Evolutionary conservation across 768 basidiomycete species (phyloP).

Genomic region (Suillus decipiens): DNA sequence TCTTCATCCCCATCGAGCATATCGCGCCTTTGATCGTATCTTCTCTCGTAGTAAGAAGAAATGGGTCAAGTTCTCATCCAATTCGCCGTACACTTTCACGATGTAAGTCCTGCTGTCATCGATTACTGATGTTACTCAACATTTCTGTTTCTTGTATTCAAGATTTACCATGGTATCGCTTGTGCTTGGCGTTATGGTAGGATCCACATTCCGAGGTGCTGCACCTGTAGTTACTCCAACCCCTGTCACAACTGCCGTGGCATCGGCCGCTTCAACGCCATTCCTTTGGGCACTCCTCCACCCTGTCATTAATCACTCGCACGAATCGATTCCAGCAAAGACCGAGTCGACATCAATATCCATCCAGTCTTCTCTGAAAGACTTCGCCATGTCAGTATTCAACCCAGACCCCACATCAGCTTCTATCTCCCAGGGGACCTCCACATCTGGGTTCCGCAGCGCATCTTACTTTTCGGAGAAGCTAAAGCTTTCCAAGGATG

Average conservation of each 20-base stretch:
- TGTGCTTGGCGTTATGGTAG: conserved; percentile 54
- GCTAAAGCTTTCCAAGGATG: conserved; percentile 33
- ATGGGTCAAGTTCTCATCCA: conserved; percentile 39
- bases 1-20: conserved; percentile 43
- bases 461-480: conserved; percentile 28
- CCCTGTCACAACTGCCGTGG: conserved; percentile 15
- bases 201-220: conserved; percentile 22
- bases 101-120: conserved; percentile 49
- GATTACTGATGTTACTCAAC: conserved; percentile 13
- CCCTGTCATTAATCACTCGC: conserved; percentile 42
- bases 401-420: conserved; percentile 44
- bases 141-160: conserved; percentile 8
- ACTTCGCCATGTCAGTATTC: conserved; percentile 53
- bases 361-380: conserved; percentile 45
- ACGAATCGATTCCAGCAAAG: conserved; percentile 29
- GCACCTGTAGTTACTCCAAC: conserved; percentile 22
- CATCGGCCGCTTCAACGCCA: conserved; percentile 25
- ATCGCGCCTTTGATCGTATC: conserved; percentile 48
- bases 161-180: conserved; percentile 73
- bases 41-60: conserved; percentile 36
- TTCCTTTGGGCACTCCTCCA: conserved; percentile 45
- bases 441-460: conserved; percentile 25
- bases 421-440: conserved; percentile 24
- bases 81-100: conserved; percentile 59
- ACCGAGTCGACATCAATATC: conserved; percentile 30